phyloP scores from a whole-genome alignment of 441 rosid genomes.

The Hypseocharis bilobata region DNA sequence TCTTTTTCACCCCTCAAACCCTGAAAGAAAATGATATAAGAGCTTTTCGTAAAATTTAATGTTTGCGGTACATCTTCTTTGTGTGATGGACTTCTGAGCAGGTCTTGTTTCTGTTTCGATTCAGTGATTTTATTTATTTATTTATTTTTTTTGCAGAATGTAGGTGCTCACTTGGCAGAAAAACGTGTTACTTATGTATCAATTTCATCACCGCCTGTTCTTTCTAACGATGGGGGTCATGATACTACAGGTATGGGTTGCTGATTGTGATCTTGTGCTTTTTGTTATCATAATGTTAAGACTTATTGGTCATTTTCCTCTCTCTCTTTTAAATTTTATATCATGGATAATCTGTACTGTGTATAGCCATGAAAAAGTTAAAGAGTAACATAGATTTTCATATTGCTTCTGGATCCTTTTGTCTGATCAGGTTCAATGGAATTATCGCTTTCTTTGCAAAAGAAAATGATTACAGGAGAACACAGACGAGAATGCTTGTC shows the following conservation, averaged over 20 bases:
- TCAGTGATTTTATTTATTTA: neutral
- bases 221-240: constrained; percentile 29
- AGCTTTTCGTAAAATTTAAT: neutral
- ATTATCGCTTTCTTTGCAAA: constrained; percentile 29
- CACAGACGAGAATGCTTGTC: constrained; percentile 64
- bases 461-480: constrained; percentile 30
- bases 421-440: constrained; percentile 27
- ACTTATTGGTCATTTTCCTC: neutral
- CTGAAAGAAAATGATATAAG: neutral
- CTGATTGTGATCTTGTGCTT: neutral
- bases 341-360: neutral
- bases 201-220: constrained; percentile 57
- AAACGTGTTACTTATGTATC: constrained; percentile 35
- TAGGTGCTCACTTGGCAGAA: constrained; percentile 43
- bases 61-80: neutral
- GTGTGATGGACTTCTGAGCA: neutral
- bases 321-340: neutral
- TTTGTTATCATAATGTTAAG: neutral
- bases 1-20: no score
- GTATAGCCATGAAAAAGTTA: neutral
- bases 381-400: neutral
- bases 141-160: constrained; percentile 33
- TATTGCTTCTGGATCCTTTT: constrained; percentile 9
- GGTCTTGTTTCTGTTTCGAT: neutral
- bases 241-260: constrained; percentile 30